Conservation (phyloP, 768 basidiomycete species). For the Boletales sp. region DNA sequence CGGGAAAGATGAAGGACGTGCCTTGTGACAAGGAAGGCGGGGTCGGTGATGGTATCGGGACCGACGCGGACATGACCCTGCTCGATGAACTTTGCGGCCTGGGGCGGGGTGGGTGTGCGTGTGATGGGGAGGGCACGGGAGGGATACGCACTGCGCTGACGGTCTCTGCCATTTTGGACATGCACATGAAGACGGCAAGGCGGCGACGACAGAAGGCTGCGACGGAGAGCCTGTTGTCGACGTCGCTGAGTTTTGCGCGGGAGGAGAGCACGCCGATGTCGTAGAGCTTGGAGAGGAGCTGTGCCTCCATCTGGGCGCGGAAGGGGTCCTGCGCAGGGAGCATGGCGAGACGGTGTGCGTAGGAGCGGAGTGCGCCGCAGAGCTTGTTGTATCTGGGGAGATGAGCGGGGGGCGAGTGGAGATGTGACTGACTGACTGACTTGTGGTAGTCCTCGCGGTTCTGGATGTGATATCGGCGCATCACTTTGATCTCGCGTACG, state of each 20-base stretch:
- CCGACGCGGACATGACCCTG: conserved; percentile 98
- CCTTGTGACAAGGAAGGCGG: conserved; percentile 93
- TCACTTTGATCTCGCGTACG: conserved; percentile 86
- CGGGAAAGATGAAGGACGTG: conserved; percentile 25
- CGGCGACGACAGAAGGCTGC: conserved; percentile 90
- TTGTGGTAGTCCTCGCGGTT: conserved; percentile 93
- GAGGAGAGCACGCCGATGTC: conserved; percentile 93
- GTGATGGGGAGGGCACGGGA: conserved; percentile 1
- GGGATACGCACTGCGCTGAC: conserved; percentile 76
- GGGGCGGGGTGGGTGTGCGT: conserved; percentile 11
- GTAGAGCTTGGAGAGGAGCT: conserved; percentile 91
- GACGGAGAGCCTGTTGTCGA: conserved; percentile 93
- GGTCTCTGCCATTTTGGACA: conserved; percentile 92
- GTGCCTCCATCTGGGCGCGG: conserved; percentile 76
- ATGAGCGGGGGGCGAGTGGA: neutral
- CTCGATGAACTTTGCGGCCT: conserved; percentile 97
- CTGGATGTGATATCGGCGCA: conserved; percentile 95
- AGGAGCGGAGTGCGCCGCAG: conserved; percentile 79
- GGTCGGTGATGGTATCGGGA: conserved; percentile 93
- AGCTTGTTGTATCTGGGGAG: conserved; percentile 84
- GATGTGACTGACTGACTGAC: conserved; percentile 31
- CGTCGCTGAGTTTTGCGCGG: conserved; percentile 84
- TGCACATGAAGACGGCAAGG: conserved; percentile 88
- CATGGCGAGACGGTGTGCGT: conserved; percentile 82
- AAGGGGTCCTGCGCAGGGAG: conserved; percentile 90